These are phyloP conservation scores for Metschnikowia proteae DNA, from an alignment of 805 yeast genomes.

Conservation along the genomic window DNA sequence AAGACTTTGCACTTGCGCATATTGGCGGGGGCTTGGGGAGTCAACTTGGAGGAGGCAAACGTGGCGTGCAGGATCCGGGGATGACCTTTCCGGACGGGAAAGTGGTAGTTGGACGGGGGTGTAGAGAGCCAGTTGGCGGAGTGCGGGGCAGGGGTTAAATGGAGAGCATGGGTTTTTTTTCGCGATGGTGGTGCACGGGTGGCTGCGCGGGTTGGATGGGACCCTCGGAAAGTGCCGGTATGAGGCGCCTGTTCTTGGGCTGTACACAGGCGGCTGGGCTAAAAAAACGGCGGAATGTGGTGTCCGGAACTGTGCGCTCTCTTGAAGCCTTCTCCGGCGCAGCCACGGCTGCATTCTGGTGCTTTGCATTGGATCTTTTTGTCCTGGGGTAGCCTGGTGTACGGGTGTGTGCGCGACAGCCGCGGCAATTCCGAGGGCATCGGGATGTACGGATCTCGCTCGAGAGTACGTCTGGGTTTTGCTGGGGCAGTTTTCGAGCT, in stretches of 20 bases:
- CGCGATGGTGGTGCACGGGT: neutral
- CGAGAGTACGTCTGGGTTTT: too few relatives aligned
- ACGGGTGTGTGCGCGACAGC: too few relatives aligned
- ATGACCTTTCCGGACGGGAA: too few relatives aligned
- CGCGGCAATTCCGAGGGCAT: too few relatives aligned
- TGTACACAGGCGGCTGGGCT: too few relatives aligned
- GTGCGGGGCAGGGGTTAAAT: neutral
- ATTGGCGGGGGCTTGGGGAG: conserved; percentile 1
- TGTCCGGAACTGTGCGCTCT: neutral
- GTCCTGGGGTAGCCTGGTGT: neutral
- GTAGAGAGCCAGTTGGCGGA: neutral
- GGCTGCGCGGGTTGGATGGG: neutral
- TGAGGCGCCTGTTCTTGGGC: too few relatives aligned
- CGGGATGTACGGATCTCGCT: too few relatives aligned
- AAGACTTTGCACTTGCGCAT: conserved; percentile 98
- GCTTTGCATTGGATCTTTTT: neutral
- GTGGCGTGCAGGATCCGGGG: neutral
- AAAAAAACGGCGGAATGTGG: too few relatives aligned
- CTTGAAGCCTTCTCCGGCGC: too few relatives aligned
- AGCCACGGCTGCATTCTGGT: too few relatives aligned
- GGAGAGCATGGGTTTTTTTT: neutral
- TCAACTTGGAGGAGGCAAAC: conserved; percentile 1
- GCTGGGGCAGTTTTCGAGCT: too few relatives aligned
- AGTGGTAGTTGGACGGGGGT: neutral
- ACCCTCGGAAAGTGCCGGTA: too few relatives aligned